Evolutionary conservation across 2,329 filamentous ascomycete genomes (phyloP).

Genomic region (Trichophyton mentagrophytes): DNA sequence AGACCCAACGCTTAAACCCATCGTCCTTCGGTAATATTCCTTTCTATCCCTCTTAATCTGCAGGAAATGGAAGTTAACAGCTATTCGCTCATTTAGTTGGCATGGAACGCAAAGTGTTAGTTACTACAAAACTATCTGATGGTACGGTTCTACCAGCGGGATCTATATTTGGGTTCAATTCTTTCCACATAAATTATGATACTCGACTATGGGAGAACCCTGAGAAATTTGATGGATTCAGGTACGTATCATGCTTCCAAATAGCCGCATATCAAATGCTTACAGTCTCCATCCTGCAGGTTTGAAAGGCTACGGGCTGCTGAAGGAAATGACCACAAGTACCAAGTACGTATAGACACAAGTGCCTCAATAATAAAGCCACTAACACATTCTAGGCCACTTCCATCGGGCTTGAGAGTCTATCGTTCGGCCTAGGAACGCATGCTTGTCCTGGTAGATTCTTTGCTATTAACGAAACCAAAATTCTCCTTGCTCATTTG

Average conservation of each 20-base stretch:
- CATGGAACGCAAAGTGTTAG: constrained; percentile 9
- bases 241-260: not conserved
- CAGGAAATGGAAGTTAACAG: not conserved
- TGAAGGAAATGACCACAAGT: not conserved
- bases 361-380: not conserved
- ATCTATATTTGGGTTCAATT: not conserved
- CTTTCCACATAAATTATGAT: not conserved
- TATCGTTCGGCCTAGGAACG: constrained; percentile 20
- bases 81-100: not conserved
- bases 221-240: not conserved
- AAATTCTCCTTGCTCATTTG: constrained; percentile 22
- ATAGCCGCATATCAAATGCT: not conserved
- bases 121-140: not conserved
- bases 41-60: not conserved
- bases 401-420: constrained; percentile 10
- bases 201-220: not conserved
- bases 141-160: not conserved
- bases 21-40: not conserved
- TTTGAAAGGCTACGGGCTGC: not conserved
- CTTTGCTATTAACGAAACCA: constrained; percentile 24
- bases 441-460: constrained; percentile 26
- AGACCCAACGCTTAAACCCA: constrained; percentile 25
- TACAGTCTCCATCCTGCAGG: not conserved
- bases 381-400: not conserved
- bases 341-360: not conserved